These are phyloP conservation scores for Atkinsonella hypoxylon DNA, from an alignment of 2,329 filamentous ascomycete species.

Conservation along the genomic window DNA sequence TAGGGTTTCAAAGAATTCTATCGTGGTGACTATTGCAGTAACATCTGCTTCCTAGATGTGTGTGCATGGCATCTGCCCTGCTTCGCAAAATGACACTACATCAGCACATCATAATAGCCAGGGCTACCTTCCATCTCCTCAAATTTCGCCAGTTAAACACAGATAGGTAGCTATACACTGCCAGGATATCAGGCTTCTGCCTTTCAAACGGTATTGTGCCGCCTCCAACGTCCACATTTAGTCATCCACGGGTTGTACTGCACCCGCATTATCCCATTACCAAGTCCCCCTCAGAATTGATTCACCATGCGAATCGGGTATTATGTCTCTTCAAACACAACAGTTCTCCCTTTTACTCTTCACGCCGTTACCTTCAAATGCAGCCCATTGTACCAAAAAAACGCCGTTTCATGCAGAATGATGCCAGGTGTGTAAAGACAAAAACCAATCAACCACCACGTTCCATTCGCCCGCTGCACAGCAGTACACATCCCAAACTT, in stretches of 20 bases:
- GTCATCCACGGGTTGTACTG: not conserved
- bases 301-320: conserved; percentile 17
- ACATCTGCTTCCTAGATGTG: not conserved
- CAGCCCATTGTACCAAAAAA: conserved; percentile 10
- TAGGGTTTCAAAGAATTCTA: not conserved
- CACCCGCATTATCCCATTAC: conserved; percentile 3
- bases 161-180: not conserved
- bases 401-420: conserved; percentile 16
- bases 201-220: not conserved
- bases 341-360: conserved; percentile 5
- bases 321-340: conserved; percentile 12
- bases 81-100: not conserved
- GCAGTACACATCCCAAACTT: not conserved
- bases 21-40: not conserved
- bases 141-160: not conserved
- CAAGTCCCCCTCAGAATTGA: conserved; percentile 10
- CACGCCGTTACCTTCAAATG: conserved; percentile 12
- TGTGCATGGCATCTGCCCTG: not conserved
- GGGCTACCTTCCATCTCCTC: not conserved
- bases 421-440: conserved; percentile 11
- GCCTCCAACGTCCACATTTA: not conserved
- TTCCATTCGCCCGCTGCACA: not conserved
- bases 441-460: conserved; percentile 1
- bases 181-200: not conserved
- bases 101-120: not conserved